Evolutionary conservation across 768 basidiomycete genomes (phyloP), one percentile per base, ranked within the genome.

Genomic region (Phlebiopsis flavidoalba): DNA sequence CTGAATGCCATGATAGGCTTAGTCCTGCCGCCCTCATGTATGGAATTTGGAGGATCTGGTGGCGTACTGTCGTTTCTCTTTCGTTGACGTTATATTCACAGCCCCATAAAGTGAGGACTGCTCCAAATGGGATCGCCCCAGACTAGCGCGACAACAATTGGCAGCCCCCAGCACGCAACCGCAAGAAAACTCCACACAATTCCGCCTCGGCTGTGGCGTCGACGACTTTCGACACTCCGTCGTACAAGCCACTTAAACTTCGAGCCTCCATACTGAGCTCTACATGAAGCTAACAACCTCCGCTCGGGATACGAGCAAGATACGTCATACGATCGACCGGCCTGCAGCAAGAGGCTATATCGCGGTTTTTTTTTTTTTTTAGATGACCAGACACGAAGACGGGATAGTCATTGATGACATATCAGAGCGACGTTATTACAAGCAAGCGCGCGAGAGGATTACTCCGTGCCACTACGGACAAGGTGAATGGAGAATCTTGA

Each of bases 281-380:
- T 89, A n/a, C n/a, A n/a, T n/a, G 84, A 80, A 60, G n/a, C 67
- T 0, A 86, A 87, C 66, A 66, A 72, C 6, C 70, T 89, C n/a
- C n/a, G 11, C 75, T 77, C 7, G 78, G 82, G n/a, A 0, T 86
- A 82, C 1, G 74, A 79, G 35, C n/a, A 77, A 89, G 11, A 76
- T 76, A n/a, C 19, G 84, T 81, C 7, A 73, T 91, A n/a, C 40
- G 78, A 92, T 57, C 78, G 94, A n/a, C n/a, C n/a, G 53, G 86
- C 86, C 1, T 77, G 78, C 60, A 93, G 86, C 74, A 97, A 96
- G 76, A 94, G n/a, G 91, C 64, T 97, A 95, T 72, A 84, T 95
- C 48, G 79, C 88, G 0, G 72, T 87, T n/a, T n/a, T n/a, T n/a
- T n/a, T n/a, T n/a, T n/a, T n/a, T n/a, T n/a, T 21, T 76, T 88